Evolutionary conservation across 1,284 basidiomycete species (phyloP).

Genomic region (Puccinia polysora): DNA sequence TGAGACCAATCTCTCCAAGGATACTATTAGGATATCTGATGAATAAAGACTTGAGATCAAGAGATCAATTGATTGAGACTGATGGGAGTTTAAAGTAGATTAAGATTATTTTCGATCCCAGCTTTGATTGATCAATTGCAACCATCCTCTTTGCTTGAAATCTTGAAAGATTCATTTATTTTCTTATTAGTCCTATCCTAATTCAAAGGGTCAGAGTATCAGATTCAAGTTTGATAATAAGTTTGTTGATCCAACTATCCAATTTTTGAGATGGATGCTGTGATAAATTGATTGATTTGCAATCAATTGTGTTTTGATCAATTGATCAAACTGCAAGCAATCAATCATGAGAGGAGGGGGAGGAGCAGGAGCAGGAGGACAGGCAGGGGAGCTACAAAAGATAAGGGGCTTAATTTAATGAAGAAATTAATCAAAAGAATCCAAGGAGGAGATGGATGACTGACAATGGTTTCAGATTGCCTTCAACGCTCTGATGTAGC

Average conservation of each 20-base stretch:
- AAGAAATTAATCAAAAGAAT: no score
- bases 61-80: conserved; percentile 59
- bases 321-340: no score
- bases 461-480: no score
- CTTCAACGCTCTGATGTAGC: no score
- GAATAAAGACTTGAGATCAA: conserved; percentile 61
- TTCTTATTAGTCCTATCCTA: neutral
- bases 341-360: no score
- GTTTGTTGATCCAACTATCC: conserved; percentile 46
- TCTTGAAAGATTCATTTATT: no score
- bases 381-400: no score
- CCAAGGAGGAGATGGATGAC: no score
- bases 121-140: neutral
- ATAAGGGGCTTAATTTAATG: no score
- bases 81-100: conserved; percentile 63
- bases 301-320: no score
- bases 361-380: no score
- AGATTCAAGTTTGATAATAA: conserved; percentile 43
- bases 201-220: conserved; percentile 16
- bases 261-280: conserved; percentile 62
- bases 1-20: conserved; percentile 77
- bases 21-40: conserved; percentile 63
- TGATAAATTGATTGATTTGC: conserved; percentile 52
- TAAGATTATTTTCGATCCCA: conserved; percentile 60
- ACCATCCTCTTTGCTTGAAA: neutral